These are phyloP conservation scores for Chimonanthus praecox DNA, from an alignment of 164 flowering plant species.

Conservation along the genomic window DNA sequence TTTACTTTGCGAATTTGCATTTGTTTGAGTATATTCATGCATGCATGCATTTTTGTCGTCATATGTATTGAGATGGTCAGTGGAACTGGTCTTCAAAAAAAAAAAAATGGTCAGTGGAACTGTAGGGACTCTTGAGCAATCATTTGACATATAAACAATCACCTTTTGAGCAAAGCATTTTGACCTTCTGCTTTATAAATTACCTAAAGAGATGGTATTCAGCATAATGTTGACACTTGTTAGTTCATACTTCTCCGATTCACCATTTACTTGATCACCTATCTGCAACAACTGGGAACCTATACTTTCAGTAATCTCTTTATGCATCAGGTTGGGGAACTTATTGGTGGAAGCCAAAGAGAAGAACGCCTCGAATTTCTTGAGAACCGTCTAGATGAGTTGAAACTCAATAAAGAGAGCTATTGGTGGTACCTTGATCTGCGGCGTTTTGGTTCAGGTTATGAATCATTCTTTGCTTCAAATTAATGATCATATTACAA, in stretches of 20 bases:
- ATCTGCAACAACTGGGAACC: neutral
- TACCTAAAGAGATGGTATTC: neutral
- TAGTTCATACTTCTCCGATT: neutral
- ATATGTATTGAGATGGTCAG: too few species aligned
- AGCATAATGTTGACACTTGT: neutral
- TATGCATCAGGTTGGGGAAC: conserved; percentile 76
- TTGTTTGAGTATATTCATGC: neutral
- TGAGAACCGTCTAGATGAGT: conserved; percentile 70
- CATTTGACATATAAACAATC: too few species aligned
- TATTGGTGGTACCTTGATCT: conserved; percentile 99
- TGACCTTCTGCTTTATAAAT: neutral
- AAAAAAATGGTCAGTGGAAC: too few species aligned
- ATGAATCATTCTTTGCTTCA: conserved; percentile 10
- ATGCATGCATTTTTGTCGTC: neutral
- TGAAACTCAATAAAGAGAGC: conserved; percentile 74
- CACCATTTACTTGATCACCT: neutral
- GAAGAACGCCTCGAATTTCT: conserved; percentile 82
- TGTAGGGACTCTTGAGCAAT: too few species aligned
- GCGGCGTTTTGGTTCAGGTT: conserved; percentile 97
- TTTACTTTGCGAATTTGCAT: neutral
- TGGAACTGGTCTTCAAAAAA: too few species aligned
- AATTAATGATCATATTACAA: neutral
- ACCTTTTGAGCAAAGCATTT: too few species aligned
- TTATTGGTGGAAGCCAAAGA: conserved; percentile 99
- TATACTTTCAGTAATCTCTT: neutral